Evolutionary conservation across 441 rosid species (phyloP).

Genomic region (Cnidoscolus chayamansa): DNA sequence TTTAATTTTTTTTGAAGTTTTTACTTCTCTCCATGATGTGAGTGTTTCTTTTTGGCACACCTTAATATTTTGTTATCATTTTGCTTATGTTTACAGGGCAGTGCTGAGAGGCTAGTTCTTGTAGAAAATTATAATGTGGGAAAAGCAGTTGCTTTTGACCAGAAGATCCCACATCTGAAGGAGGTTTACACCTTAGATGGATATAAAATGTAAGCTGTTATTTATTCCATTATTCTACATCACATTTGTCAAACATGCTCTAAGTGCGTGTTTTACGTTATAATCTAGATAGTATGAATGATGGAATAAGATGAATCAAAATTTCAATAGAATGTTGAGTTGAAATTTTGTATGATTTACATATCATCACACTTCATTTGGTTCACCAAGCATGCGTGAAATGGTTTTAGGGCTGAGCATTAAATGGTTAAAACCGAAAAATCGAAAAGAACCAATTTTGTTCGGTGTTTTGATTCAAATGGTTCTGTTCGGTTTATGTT

Average conservation of each 20-base stretch:
- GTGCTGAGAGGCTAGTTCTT: constrained; percentile 91
- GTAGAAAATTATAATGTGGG: constrained; percentile 84
- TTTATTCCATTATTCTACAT: not conserved
- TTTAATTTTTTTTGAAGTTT: not conserved
- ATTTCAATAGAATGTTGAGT: not conserved
- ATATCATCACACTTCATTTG: not conserved
- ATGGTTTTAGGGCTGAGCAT: not conserved
- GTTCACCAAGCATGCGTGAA: not conserved
- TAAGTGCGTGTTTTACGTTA: not conserved
- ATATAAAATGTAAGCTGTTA: constrained; percentile 64
- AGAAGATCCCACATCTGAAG: constrained; percentile 64
- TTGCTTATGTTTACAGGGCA: constrained; percentile 46
- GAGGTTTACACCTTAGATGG: constrained; percentile 93
- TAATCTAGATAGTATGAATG: not conserved
- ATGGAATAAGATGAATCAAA: not conserved
- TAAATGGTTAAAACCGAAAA: too few species aligned
- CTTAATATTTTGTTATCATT: not conserved
- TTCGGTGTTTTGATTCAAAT: too few species aligned
- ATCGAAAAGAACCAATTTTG: too few species aligned
- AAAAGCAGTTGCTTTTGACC: constrained; percentile 81
- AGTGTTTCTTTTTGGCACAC: constrained; percentile 12
- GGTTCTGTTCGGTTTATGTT: too few species aligned
- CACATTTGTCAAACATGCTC: not conserved
- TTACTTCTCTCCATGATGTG: constrained; percentile 11
- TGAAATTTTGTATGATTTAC: not conserved